Base-by-base conservation (phyloP, 106 monocot species). In the Agapanthus africanus region DNA sequence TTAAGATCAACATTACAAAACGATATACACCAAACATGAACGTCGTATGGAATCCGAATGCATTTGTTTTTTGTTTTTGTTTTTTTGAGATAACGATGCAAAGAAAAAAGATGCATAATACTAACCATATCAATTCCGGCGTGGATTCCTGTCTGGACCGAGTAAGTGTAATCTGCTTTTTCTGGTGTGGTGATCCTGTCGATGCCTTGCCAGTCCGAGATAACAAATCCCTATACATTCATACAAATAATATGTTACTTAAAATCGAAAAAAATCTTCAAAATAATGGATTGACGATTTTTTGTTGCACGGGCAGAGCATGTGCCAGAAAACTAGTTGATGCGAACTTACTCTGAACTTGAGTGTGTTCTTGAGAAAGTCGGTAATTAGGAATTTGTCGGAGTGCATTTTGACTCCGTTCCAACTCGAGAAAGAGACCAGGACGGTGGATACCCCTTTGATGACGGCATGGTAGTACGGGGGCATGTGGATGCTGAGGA, bases 121-220 rank as follows among this genome's bases (percentile, higher is more conserved):
- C 36, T 60, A 25, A 87, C 91, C 87, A 91, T 90, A 46, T 90
- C 90, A 27, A 89, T 78, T 49, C 89, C 89, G 4, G 89, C 89
- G 31, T 52, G 40, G 35, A 89, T 74, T 32, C 81, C 77, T 38
- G 77, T 54, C 37, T 70, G 67, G 65, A 89, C 31, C 3, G 89
- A 85, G 40, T 82, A 82, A n/a, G 82, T 65, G 71, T 85, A 89
- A 71, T 89, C 82, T 54, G 76, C 40, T 67, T 72, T 61, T 8
- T 74, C 67, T 13, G 85, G 76, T 13, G 66, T 54, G 10, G 82
- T 85, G 35, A 89, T 89, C 69, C 64, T 72, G 44, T 89, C 89
- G 25, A 89, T 56, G 2, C 85, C 89, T 73, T 89, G 71, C 82
- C 79, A 85, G 37, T 89, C 89, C 7, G 85, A 80, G 26, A 89